Percentiles rank a stretch among this genome's conserved stretches.
phyloP scores from a whole-genome alignment of 768 basidiomycete species.

The Filobasidium floriforme region DNA sequence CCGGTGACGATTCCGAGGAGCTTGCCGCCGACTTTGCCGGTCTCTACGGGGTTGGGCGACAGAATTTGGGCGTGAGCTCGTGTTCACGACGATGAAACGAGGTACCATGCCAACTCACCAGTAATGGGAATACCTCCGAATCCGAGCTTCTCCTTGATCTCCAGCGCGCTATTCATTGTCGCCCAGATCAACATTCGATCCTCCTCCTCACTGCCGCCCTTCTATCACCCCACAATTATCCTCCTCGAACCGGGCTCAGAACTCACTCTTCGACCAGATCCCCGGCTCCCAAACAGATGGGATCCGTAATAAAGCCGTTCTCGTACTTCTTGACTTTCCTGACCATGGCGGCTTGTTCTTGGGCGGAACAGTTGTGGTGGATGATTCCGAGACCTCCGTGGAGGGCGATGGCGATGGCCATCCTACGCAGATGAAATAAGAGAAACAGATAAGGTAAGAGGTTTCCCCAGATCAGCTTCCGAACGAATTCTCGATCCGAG shows the following conservation, averaged over 20 bases:
- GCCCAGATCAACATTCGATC: too few species aligned
- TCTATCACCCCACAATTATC: too few species aligned
- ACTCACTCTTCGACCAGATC: slow-evolving; percentile 64
- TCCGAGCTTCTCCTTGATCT: slow-evolving; percentile 82
- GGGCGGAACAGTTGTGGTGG: slow-evolving; percentile 74
- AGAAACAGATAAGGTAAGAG: slow-evolving; percentile 4
- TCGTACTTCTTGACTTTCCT: slow-evolving; percentile 96
- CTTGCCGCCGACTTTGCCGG: slow-evolving; percentile 76
- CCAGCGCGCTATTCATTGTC: slow-evolving; percentile 67
- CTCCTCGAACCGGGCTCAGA: background rate
- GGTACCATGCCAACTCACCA: slow-evolving; percentile 53
- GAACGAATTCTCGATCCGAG: too few species aligned
- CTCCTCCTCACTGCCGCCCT: too few species aligned
- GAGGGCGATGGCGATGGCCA: slow-evolving; percentile 52
- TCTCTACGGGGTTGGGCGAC: slow-evolving; percentile 52
- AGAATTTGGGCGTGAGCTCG: background rate
- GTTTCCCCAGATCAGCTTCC: background rate
- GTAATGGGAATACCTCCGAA: slow-evolving; percentile 98
- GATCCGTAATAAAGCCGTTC: slow-evolving; percentile 96
- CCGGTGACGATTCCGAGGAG: slow-evolving; percentile 94
- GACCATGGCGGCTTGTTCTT: slow-evolving; percentile 90
- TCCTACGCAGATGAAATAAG: slow-evolving; percentile 42
- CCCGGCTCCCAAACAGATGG: slow-evolving; percentile 73
- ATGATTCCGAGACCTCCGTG: slow-evolving; percentile 96
- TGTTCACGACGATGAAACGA: background rate